Conservation (phyloP, 768 basidiomycete genomes). For the Leucocoprinus sp. region DNA sequence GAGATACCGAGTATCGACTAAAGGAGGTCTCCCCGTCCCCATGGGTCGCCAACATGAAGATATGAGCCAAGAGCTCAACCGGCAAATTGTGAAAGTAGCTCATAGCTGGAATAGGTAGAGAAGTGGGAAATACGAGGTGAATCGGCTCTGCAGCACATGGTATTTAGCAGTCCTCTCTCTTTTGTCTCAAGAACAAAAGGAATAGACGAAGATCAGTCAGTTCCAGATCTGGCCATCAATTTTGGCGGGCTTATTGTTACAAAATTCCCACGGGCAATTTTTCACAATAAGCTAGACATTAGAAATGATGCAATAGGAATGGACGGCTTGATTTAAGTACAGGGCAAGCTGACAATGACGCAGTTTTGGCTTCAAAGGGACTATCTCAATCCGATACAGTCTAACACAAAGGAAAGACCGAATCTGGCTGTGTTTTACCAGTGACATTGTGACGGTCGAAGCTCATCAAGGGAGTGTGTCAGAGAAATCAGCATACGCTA, state of each 20-base stretch:
- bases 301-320: not conserved
- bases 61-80: slow-evolving; percentile 47
- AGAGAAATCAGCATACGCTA: no score
- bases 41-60: slow-evolving; percentile 43
- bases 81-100: slow-evolving; percentile 31
- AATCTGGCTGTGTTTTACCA: no score
- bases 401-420: not conserved
- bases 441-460: no score
- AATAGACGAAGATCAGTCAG: slow-evolving; percentile 22
- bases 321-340: no score
- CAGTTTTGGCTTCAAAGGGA: no score
- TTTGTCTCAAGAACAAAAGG: slow-evolving; percentile 31
- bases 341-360: no score
- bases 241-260: slow-evolving; percentile 24
- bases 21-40: slow-evolving; percentile 14
- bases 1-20: slow-evolving; percentile 3
- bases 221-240: slow-evolving; percentile 21
- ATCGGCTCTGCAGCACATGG: slow-evolving; percentile 13
- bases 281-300: not conserved
- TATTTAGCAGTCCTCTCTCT: slow-evolving; percentile 24
- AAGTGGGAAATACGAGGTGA: slow-evolving; percentile 11
- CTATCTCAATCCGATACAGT: no score
- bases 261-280: slow-evolving; percentile 6
- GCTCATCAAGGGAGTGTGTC: no score
- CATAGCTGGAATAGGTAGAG: slow-evolving; percentile 8